Base-by-base conservation (phyloP, 495 filamentous ascomycete species). In the Neurospora sp. region DNA sequence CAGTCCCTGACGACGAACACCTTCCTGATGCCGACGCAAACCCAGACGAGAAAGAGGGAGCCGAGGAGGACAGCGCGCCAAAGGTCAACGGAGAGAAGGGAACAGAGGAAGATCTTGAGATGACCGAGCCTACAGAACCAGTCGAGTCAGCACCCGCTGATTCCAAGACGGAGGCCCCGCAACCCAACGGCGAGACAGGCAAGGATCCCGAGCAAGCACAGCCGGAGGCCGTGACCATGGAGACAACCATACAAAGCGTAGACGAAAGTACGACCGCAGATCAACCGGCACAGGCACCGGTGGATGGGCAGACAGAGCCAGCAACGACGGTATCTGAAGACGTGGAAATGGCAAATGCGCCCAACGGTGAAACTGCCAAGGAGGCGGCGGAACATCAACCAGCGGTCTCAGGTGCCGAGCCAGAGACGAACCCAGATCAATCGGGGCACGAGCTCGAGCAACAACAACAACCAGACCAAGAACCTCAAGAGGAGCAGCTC, bases 31-130 rank as follows among this genome's bases (percentile, higher is more conserved):
- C 70, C 31, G 73, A 77, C 20, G 44, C 31, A 9, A 22, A 39
- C 12, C 40, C 37, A 8, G 68, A 59, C 1, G 69, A 12, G n/a
- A 75, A 78, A 39, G 75, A 74, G 6, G 59, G 69, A 18, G 8
- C 39, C 0, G 70, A 74, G 3, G 22, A 70, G 7, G 73, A 72
- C 8, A 70, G 65, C 10, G 37, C 40, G 1, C n/a, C 42, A 41
- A 31, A 40, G 10, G 59, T 20, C 71, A 39, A 42, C 7, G 65
- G 87, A 74, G 78, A 12, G 48, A 77, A 22, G 81, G 82, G 40
- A 81, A 82, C 39, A 65, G 76, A 76, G 12, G 79, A 79, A 48
- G 84, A 87, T 70, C 77, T 84, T 40, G 82, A 86, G 44, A 88
- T 88, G 86, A 70, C 79, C n/a, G 84, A 85, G 31, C 74, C 74